Evolutionary conservation across 495 filamentous ascomycete genomes (phyloP).

Genomic region (Penicillium verhagenii): DNA sequence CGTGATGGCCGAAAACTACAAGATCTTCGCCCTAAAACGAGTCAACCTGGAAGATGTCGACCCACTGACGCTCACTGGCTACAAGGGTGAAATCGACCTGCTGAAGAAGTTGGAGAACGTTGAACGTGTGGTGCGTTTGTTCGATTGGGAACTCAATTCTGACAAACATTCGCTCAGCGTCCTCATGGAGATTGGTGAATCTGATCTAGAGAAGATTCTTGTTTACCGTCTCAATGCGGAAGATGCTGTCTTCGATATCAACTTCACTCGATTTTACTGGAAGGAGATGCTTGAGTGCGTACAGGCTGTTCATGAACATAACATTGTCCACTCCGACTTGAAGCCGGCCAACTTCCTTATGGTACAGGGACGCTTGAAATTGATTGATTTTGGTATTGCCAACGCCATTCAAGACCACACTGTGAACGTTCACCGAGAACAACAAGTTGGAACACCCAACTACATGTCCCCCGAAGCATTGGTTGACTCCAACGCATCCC

Average conservation of each 20-base stretch:
- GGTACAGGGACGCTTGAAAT: constrained; percentile 77
- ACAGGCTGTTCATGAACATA: constrained; percentile 77
- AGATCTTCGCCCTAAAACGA: constrained; percentile 89
- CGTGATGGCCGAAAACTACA: constrained; percentile 94
- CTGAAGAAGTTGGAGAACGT: constrained; percentile 77
- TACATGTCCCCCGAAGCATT: constrained; percentile 98
- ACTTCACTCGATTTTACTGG: constrained; percentile 96
- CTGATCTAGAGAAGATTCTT: constrained; percentile 88
- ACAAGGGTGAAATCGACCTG: constrained; percentile 96
- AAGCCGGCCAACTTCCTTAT: constrained; percentile 95
- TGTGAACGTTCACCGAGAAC: constrained; percentile 94
- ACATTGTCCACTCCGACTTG: constrained; percentile 94
- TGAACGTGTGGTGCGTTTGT: constrained; percentile 83
- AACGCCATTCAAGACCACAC: constrained; percentile 97
- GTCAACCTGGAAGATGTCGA: constrained; percentile 91
- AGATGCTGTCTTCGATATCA: constrained; percentile 74
- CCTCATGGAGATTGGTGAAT: constrained; percentile 97
- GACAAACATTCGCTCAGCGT: constrained; percentile 84
- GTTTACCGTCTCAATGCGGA: constrained; percentile 69
- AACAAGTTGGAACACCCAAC: constrained; percentile 92
- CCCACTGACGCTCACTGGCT: constrained; percentile 76
- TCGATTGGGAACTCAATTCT: constrained; percentile 90
- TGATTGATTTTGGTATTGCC: constrained; percentile 96
- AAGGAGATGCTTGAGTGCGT: constrained; percentile 98
- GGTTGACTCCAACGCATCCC: constrained; percentile 76